Evolutionary conservation across 495 filamentous ascomycete species (phyloP), one percentile per base, ranked within the genome.

Genomic region (Penicillium pulvis): DNA sequence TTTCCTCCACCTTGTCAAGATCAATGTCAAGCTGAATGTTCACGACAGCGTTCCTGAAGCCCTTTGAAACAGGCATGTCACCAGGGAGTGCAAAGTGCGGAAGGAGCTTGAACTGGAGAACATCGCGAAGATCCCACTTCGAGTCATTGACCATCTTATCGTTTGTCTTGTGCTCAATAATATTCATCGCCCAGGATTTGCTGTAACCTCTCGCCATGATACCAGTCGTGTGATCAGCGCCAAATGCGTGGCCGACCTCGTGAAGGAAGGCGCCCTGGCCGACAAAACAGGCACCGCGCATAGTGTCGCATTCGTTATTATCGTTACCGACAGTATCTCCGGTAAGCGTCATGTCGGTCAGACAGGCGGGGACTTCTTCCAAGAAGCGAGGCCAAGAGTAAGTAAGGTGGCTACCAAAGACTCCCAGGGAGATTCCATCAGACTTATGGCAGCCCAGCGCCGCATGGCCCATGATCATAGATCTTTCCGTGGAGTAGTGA

Each of bases 321-420:
- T 79, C 74, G 41, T 76, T 73, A 10, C 70, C 71, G 9, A 77
- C 67, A 6, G 65, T 72, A 23, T 71, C 69, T 0, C 71, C 73
- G 0, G 69, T 55, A 1, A 46, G 44, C 3, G 60, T 65, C 30
- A 53, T 48, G 33, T 79, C 73, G 9, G 66, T 60, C 31, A 78
- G 60, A 55, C 72, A 76, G 39, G 67, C 57, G 52, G 69, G 56
- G 10, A 79, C 66, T 33, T 78, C 75, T 60, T 79, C 79, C 33
- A 82, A 26, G 61, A 75, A 80, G 6, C 79, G 69, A 12, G 79
- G 77, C 70, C 78, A 79, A 6, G 79, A 71, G 56, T 79, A 80
- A 16, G 76, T 70, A 16, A 74, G 62, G 57, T 76, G 75, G 55
- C 77, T 79, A 6, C 79, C 79, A 52, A 76, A 80, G 9, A 82